Evolutionary conservation across 345 rosid species (phyloP).

Genomic region (Euphorbia tirucalli): DNA sequence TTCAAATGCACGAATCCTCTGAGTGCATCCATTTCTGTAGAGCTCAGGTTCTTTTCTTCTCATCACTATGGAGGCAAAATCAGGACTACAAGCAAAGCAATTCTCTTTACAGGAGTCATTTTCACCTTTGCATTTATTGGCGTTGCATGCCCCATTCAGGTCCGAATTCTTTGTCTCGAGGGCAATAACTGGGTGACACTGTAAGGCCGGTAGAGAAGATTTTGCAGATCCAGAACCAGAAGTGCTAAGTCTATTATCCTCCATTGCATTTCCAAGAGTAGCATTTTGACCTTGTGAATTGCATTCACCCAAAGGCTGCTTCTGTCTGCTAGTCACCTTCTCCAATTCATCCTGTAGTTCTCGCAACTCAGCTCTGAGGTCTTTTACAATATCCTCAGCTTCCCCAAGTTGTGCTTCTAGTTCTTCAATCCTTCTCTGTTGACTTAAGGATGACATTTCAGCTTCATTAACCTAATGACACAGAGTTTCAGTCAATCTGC

Average conservation of each 20-base stretch:
- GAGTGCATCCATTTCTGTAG: conserved; percentile 49
- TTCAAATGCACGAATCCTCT: conserved; percentile 56
- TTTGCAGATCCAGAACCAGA: conserved; percentile 27
- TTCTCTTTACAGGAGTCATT: conserved; percentile 37
- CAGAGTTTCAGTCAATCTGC: not conserved
- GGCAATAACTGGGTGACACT: conserved; percentile 21
- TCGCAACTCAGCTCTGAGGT: conserved; percentile 71
- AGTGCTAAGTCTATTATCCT: conserved; percentile 30
- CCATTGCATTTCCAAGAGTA: conserved; percentile 19
- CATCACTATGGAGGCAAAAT: conserved; percentile 65
- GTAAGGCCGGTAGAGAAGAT: conserved; percentile 37
- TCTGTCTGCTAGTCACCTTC: conserved; percentile 29
- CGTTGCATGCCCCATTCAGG: conserved; percentile 27
- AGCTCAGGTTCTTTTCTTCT: conserved; percentile 60
- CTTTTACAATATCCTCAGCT: conserved; percentile 82
- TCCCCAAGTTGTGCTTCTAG: conserved; percentile 89
- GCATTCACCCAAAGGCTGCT: conserved; percentile 23
- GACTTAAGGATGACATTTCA: conserved; percentile 45
- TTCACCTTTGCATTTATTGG: conserved; percentile 32
- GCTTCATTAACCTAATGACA: conserved; percentile 63
- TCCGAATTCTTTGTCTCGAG: conserved; percentile 33
- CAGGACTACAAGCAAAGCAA: conserved; percentile 46
- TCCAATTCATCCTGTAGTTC: conserved; percentile 61
- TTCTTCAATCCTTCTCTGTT: conserved; percentile 65
- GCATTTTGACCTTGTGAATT: conserved; percentile 20